Percentiles rank a stretch among this genome's conserved stretches.
Conservation (phyloP, 1,284 basidiomycete species). For the Trichosporon ovoides region DNA sequence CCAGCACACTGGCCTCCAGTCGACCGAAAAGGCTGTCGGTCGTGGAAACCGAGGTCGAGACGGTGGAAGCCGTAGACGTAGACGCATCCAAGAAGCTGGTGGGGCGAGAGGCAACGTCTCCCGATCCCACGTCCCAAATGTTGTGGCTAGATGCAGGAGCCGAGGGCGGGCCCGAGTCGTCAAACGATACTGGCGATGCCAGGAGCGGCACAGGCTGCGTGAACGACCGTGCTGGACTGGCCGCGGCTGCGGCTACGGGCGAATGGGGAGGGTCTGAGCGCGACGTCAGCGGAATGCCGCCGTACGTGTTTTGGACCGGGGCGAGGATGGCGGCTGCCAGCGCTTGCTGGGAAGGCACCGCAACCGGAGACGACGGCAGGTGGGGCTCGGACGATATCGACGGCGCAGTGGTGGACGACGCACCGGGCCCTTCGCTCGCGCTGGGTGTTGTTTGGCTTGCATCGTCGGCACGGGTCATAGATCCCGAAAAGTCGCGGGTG, state of each 20-base stretch:
- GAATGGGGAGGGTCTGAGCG: neutral
- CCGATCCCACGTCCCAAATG: slow-evolving; percentile 15
- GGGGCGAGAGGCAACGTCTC: neutral
- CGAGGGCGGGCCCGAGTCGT: slow-evolving; percentile 33
- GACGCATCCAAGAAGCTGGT: slow-evolving; percentile 6
- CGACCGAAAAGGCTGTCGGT: slow-evolving; percentile 3
- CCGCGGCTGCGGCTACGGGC: neutral
- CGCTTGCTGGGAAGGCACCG: slow-evolving; percentile 4
- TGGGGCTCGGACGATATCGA: slow-evolving; percentile 1
- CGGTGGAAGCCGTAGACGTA: neutral
- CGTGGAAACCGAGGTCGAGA: slow-evolving; percentile 1
- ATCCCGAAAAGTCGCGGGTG: slow-evolving; percentile 1
- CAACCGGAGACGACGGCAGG: neutral
- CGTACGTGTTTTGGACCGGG: neutral
- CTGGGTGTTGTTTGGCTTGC: slow-evolving; percentile 4
- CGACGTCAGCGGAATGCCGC: slow-evolving; percentile 2
- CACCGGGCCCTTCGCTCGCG: neutral
- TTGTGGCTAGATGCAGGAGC: slow-evolving; percentile 19
- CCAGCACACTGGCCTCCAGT: neutral
- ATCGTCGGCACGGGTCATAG: neutral
- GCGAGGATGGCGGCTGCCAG: slow-evolving; percentile 2
- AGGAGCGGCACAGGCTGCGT: neutral
- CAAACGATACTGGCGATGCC: neutral
- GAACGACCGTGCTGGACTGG: neutral
- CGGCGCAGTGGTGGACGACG: neutral